Conservation (phyloP, 2,329 filamentous ascomycete species). For the Chalaropsis thielavioides region DNA sequence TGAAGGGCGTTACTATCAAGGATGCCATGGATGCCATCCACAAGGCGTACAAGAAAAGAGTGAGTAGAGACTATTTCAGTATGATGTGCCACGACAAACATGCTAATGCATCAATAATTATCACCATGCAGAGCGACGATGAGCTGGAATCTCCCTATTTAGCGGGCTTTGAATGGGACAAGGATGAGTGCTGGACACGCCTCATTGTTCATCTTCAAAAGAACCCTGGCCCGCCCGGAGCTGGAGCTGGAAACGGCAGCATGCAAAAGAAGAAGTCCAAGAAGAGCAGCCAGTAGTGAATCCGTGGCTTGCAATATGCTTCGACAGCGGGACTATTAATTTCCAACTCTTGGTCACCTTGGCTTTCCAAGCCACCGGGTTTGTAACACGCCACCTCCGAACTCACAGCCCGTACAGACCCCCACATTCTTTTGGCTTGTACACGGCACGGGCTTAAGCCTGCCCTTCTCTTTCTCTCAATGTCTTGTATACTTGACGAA, state of each 20-base stretch:
- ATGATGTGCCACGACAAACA: background rate
- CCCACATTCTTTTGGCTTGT: background rate
- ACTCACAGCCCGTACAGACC: background rate
- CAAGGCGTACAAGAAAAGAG: constrained; percentile 95
- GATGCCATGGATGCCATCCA: constrained; percentile 90
- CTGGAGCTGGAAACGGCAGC: constrained; percentile 27
- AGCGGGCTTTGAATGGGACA: constrained; percentile 92
- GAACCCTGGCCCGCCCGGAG: constrained; percentile 41
- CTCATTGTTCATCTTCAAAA: constrained; percentile 71
- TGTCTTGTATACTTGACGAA: background rate
- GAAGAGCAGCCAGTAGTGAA: constrained; percentile 26
- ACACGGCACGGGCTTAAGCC: background rate
- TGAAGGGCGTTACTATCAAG: constrained; percentile 93
- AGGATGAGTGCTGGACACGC: constrained; percentile 76
- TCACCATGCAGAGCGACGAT: constrained; percentile 58
- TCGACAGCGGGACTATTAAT: background rate
- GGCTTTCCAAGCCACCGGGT: background rate
- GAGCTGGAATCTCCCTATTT: constrained; percentile 80
- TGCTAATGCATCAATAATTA: background rate
- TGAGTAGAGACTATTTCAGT: constrained; percentile 29
- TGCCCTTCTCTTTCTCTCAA: background rate
- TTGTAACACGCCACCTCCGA: background rate
- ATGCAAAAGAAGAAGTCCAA: constrained; percentile 55
- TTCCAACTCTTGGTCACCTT: background rate
- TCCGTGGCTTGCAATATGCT: background rate